Evolutionary conservation across 495 filamentous ascomycete species (phyloP).

Genomic region (Peziza echinospora): DNA sequence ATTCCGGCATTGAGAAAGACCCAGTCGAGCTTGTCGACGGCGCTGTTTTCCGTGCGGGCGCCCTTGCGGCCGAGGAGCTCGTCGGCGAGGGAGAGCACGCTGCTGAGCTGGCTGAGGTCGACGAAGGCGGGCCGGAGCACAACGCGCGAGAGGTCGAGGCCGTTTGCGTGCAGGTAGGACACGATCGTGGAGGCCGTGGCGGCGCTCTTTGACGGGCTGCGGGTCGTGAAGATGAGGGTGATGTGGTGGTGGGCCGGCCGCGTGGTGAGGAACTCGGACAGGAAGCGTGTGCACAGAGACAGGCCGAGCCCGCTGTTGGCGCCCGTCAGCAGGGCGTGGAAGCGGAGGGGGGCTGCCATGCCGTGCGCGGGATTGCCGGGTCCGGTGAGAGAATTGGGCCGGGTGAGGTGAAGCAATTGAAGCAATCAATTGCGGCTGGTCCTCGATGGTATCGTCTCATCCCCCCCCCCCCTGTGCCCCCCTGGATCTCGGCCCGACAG

Average conservation of each 20-base stretch:
- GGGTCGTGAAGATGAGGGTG: slow-evolving; percentile 44
- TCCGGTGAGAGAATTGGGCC: too few relatives aligned
- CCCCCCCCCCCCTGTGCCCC: too few relatives aligned
- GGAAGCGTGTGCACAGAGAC: slow-evolving; percentile 64
- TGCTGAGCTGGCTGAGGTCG: slow-evolving; percentile 33
- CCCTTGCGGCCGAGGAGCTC: too few relatives aligned
- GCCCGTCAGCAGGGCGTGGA: slow-evolving; percentile 46
- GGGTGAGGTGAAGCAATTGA: too few relatives aligned
- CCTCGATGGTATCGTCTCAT: too few relatives aligned
- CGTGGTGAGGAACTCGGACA: slow-evolving; percentile 66
- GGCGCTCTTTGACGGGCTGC: slow-evolving; percentile 35
- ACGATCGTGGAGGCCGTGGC: slow-evolving; percentile 34
- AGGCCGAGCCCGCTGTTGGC: slow-evolving; percentile 83
- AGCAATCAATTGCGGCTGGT: too few relatives aligned
- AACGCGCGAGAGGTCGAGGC: too few relatives aligned
- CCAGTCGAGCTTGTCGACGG: slow-evolving; percentile 41
- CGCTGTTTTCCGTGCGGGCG: slow-evolving; percentile 22
- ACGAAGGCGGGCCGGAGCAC: slow-evolving; percentile 33
- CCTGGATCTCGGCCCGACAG: too few relatives aligned
- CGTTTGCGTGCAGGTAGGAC: slow-evolving; percentile 32
- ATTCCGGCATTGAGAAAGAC: slow-evolving; percentile 75
- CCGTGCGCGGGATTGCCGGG: too few relatives aligned
- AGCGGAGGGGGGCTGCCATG: too few relatives aligned
- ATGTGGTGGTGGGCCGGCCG: slow-evolving; percentile 40
- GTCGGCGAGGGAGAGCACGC: slow-evolving; percentile 27